A percentile compares a stretch with the other conserved stretches of the same genome.
Conservation (phyloP, 2,329 filamentous ascomycete genomes). For the Cladosporium oxysporum region DNA sequence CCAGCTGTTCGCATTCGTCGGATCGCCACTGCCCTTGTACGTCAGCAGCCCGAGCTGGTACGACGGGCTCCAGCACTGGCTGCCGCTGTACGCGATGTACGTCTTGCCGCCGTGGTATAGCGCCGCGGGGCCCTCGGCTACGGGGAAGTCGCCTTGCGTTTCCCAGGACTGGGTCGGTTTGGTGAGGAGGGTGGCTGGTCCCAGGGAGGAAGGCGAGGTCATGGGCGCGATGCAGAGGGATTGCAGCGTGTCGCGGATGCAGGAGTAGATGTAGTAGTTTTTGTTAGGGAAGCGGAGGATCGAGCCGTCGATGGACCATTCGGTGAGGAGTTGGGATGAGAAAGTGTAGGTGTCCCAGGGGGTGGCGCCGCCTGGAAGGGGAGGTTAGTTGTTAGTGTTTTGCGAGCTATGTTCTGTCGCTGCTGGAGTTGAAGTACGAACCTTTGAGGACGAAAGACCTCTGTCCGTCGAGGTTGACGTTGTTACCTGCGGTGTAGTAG, state of each 20-base stretch:
- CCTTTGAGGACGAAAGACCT: slow-evolving; percentile 53
- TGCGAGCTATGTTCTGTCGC: too few relatives aligned
- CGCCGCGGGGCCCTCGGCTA: slow-evolving; percentile 58
- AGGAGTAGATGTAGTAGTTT: slow-evolving; percentile 58
- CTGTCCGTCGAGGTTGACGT: slow-evolving; percentile 49
- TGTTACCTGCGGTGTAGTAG: slow-evolving; percentile 57
- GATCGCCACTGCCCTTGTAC: slow-evolving; percentile 54
- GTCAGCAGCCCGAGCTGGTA: slow-evolving; percentile 58
- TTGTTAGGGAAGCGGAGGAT: slow-evolving; percentile 50
- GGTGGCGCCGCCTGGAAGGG: slow-evolving; percentile 47
- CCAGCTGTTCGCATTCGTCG: slow-evolving; percentile 49
- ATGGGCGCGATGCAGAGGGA: slow-evolving; percentile 45
- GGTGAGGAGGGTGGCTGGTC: slow-evolving; percentile 52
- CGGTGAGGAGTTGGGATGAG: slow-evolving; percentile 47
- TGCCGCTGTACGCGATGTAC: slow-evolving; percentile 57
- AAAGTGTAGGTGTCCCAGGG: slow-evolving; percentile 57
- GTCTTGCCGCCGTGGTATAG: slow-evolving; percentile 57
- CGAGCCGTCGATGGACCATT: slow-evolving; percentile 58
- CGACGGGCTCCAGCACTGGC: slow-evolving; percentile 57
- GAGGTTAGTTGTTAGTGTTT: background rate
- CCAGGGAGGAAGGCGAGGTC: slow-evolving; percentile 47
- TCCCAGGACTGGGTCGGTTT: slow-evolving; percentile 56
- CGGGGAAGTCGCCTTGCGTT: slow-evolving; percentile 46
- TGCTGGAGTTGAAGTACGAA: background rate
- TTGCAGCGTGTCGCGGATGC: slow-evolving; percentile 43